These are phyloP conservation scores for Telopea speciosissima DNA, from an alignment of 177 flowering plant genomes.

Conservation along the genomic window DNA sequence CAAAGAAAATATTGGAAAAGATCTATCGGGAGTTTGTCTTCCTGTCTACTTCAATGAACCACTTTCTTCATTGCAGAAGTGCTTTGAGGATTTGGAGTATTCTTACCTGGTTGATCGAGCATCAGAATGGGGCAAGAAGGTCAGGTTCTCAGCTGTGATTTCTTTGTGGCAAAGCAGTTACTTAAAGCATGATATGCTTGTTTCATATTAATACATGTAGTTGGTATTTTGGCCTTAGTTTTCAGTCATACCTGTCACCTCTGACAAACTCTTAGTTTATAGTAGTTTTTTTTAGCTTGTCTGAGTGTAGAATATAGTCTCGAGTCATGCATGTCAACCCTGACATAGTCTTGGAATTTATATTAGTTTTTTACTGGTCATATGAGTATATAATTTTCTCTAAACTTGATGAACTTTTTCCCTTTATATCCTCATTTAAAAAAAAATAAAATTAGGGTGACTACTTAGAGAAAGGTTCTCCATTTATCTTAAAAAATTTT, in stretches of 20 bases:
- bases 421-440: no score
- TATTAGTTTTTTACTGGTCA: no score
- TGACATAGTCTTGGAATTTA: no score
- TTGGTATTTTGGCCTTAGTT: constrained; percentile 15
- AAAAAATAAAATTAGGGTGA: no score
- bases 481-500: no score
- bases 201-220: constrained; percentile 23
- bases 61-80: constrained; percentile 91
- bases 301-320: no score
- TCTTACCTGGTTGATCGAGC: constrained; percentile 91
- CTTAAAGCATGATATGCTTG: constrained; percentile 28
- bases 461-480: no score
- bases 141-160: constrained; percentile 37
- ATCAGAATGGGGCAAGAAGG: constrained; percentile 96
- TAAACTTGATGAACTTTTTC: no score
- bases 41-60: constrained; percentile 99
- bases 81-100: constrained; percentile 97
- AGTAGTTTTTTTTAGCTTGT: no score
- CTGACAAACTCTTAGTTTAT: neutral
- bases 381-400: no score
- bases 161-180: constrained; percentile 24
- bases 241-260: constrained; percentile 3
- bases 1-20: constrained; percentile 97
- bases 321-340: no score
- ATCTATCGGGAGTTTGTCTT: constrained; percentile 94